phyloP scores from a whole-genome alignment of 1,284 basidiomycete genomes.

The Calocybe gambosa region DNA sequence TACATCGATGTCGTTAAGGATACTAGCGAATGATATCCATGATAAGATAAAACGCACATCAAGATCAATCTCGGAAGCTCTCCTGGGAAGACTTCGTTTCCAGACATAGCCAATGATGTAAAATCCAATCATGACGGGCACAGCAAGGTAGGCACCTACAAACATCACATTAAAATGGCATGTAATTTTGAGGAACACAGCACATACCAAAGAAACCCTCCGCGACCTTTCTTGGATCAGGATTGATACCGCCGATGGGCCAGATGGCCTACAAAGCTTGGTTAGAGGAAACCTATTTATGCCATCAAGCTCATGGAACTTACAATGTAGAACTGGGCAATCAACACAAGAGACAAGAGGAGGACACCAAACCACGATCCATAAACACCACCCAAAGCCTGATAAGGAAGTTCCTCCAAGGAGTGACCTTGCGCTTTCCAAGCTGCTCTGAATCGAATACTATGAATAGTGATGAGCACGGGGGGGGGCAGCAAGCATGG shows the following conservation, averaged over 20 bases:
- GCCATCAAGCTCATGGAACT: not conserved
- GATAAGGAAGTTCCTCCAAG: conserved; percentile 37
- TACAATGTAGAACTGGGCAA: conserved; percentile 40
- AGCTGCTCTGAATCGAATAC: conserved; percentile 38
- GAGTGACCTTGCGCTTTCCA: conserved; percentile 39
- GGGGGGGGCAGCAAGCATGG: not conserved
- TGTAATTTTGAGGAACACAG: not conserved
- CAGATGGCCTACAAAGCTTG: conserved; percentile 28
- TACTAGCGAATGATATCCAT: not conserved
- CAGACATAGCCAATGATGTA: conserved; percentile 31
- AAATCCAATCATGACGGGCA: conserved; percentile 33
- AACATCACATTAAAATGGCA: not conserved
- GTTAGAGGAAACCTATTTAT: not conserved
- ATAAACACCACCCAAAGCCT: conserved; percentile 34
- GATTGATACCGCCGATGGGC: conserved; percentile 30
- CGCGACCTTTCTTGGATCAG: conserved; percentile 22
- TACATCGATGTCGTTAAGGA: conserved; percentile 7
- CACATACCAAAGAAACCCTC: conserved; percentile 33
- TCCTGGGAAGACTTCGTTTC: conserved; percentile 32
- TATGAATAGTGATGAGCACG: conserved; percentile 8
- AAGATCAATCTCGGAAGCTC: conserved; percentile 33
- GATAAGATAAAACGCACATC: conserved; percentile 23
- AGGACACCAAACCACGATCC: conserved; percentile 38
- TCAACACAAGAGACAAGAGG: conserved; percentile 32
- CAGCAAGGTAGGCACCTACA: conserved; percentile 31